Base-by-base conservation (phyloP, 2,329 filamentous ascomycete genomes). In the Parascedosporium putredinis region DNA sequence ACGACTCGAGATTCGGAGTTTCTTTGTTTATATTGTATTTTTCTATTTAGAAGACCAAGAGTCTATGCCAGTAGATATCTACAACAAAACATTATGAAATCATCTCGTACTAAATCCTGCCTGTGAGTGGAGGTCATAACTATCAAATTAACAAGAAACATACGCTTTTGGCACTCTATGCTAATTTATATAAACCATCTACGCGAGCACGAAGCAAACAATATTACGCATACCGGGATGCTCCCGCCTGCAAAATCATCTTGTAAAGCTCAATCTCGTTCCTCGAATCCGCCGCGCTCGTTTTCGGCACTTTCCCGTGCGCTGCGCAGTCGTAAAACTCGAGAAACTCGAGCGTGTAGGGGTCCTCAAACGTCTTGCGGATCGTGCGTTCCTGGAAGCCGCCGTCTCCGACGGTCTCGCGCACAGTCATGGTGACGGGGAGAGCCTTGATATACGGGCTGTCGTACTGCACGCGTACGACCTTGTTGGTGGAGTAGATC, bases 371-470 rank as follows among this genome's bases (percentile, higher is more conserved):
- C 0, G 71, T 72, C 31, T 62, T 66, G 25, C 68, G 58, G 3
- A 75, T 58, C 1, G 51, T 60, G 2, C 62, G 59, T 54, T 71
- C 69, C 47, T 66, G 62, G 34, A 62, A 71, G 12, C 60, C 63
- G 0, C 62, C 67, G 9, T 67, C 61, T 4, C 64, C 59, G 16
- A 53, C 46, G 10, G 63, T 63, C 40, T 79, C 74, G 5, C 66
- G 57, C 7, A 79, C 61, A 0, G 60, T 62, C 49, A 79, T 68
- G 5, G 64, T 71, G 22, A 76, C 72, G 0, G 73, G 72, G 1
- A 79, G 60, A 0, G 71, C 76, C 54, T 77, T 78, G n/a, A 79
- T 65, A 50, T 74, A 79, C 0, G 78, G 79, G 0, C 75, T 74
- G 50, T 83, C 75, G 54, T 75, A 79, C 31, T 73, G 58, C 9